Evolutionary conservation across 2,329 filamentous ascomycete genomes (phyloP).

Genomic region (Cytospora piceicola): DNA sequence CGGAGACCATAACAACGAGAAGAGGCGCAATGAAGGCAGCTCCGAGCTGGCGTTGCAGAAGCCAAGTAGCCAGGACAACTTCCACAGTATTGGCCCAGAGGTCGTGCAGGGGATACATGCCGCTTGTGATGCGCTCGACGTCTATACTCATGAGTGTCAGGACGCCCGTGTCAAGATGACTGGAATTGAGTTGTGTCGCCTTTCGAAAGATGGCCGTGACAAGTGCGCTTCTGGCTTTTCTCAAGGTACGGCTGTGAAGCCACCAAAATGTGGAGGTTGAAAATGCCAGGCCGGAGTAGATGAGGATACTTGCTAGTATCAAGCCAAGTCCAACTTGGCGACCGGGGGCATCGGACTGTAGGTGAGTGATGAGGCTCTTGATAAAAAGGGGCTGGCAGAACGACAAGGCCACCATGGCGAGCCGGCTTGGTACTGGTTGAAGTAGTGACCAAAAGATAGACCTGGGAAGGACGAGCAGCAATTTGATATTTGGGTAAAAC

Average conservation of each 20-base stretch:
- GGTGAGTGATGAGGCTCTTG: constrained; percentile 41
- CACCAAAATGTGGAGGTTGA: constrained; percentile 41
- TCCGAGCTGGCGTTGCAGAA: constrained; percentile 28
- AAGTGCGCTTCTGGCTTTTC: constrained; percentile 36
- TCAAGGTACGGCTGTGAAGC: constrained; percentile 34
- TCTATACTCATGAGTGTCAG: constrained; percentile 36
- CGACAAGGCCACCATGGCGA: constrained; percentile 44
- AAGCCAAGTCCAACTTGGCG: constrained; percentile 38
- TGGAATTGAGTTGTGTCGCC: constrained; percentile 36
- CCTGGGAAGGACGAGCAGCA: constrained; percentile 38
- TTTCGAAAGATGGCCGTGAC: constrained; percentile 41
- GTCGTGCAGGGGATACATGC: constrained; percentile 24
- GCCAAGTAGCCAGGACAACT: constrained; percentile 27
- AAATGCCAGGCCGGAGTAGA: constrained; percentile 42
- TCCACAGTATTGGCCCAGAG: constrained; percentile 32
- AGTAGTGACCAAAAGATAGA: constrained; percentile 31
- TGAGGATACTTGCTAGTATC: constrained; percentile 39
- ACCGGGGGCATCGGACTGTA: constrained; percentile 33
- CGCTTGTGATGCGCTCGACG: constrained; percentile 34
- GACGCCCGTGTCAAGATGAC: constrained; percentile 21
- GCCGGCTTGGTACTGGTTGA: constrained; percentile 42
- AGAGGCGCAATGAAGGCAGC: constrained; percentile 20
- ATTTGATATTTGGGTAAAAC: constrained; percentile 23
- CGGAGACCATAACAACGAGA: constrained; percentile 29
- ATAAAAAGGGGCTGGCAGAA: constrained; percentile 51